Evolutionary conservation across 768 basidiomycete genomes (phyloP).

Genomic region (Naematelia aurantialba): DNA sequence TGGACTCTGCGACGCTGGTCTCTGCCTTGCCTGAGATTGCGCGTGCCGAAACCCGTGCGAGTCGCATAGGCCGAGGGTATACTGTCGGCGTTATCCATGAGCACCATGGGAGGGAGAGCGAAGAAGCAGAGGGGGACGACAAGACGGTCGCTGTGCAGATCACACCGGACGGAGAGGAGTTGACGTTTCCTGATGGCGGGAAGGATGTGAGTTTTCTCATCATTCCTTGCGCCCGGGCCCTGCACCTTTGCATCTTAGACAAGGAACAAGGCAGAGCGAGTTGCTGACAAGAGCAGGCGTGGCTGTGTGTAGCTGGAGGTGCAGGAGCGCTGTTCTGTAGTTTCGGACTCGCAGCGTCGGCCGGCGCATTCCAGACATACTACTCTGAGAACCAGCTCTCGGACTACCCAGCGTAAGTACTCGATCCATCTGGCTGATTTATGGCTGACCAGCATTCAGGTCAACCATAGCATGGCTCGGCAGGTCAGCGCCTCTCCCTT

Average conservation of each 20-base stretch:
- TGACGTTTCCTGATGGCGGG: conserved; percentile 26
- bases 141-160: conserved; percentile 14
- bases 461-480: conserved; percentile 28
- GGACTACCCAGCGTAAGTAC: conserved; percentile 18
- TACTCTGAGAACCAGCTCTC: conserved; percentile 16
- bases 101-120: conserved; percentile 4
- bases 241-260: too few species aligned
- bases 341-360: conserved; percentile 21
- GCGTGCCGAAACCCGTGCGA: conserved; percentile 11
- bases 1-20: conserved; percentile 14
- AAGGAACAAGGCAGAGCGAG: too few species aligned
- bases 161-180: conserved; percentile 17
- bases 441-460: conserved; percentile 10
- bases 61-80: conserved; percentile 2
- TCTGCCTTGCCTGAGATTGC: conserved; percentile 13
- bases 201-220: conserved; percentile 7
- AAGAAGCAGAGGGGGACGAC: not conserved
- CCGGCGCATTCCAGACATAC: conserved; percentile 28
- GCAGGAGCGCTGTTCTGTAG: conserved; percentile 12
- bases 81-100: conserved; percentile 2
- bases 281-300: not conserved
- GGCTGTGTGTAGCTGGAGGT: conserved; percentile 4
- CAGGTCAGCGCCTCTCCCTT: too few species aligned
- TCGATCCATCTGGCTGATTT: not conserved
- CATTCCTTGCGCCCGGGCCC: not conserved